Percentiles rank a stretch among this genome's conserved stretches.
phyloP scores from a whole-genome alignment of 139 green algal species.

The Zygnema cylindricum region DNA sequence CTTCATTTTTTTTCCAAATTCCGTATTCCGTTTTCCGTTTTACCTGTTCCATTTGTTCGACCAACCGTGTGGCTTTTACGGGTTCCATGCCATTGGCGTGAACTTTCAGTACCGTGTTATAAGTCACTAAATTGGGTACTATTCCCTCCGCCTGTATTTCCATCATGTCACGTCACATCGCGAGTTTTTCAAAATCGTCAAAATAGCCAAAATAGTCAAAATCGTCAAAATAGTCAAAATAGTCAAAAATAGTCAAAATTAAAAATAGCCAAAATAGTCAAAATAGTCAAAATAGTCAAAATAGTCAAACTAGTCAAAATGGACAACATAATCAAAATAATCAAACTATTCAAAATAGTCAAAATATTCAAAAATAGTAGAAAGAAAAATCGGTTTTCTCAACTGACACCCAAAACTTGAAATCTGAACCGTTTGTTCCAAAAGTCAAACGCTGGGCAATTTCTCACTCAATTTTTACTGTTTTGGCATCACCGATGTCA shows the following conservation, averaged over 20 bases:
- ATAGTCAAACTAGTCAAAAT: not conserved
- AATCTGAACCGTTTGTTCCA: not conserved
- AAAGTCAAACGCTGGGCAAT: not conserved
- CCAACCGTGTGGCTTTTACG: not conserved
- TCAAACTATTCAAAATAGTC: not conserved
- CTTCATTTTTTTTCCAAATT: too few species aligned
- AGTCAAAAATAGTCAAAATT: not conserved
- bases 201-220: too few species aligned
- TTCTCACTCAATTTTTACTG: too few species aligned
- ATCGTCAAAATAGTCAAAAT: too few species aligned
- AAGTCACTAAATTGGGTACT: not conserved
- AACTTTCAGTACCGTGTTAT: slow-evolving; percentile 13
- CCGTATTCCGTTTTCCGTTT: too few species aligned
- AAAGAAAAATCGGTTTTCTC: not conserved
- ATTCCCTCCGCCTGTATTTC: not conserved
- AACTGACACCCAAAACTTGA: not conserved
- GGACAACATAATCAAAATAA: not conserved
- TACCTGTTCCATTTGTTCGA: not conserved
- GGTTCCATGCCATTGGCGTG: not conserved
- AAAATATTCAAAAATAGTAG: not conserved
- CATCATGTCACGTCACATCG: not conserved
- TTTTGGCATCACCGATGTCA: too few species aligned
- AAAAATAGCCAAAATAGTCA: not conserved
- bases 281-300: too few species aligned
- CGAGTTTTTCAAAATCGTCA: not conserved